These are phyloP conservation scores for Pyrenochaeta sp. DNA, from an alignment of 2,329 filamentous ascomycete species.

Conservation along the genomic window DNA sequence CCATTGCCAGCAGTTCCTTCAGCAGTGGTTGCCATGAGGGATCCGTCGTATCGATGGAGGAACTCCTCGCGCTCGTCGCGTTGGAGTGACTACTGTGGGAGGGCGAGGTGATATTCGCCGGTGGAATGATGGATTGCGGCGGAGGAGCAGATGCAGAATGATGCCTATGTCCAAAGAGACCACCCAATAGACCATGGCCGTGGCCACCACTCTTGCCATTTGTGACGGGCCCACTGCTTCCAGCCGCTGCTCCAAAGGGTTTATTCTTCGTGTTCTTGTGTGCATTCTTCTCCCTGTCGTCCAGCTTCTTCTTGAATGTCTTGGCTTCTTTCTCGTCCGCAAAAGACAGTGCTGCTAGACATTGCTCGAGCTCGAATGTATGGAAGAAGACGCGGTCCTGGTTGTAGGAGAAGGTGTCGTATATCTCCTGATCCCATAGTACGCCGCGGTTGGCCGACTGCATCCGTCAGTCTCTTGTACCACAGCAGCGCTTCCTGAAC, in stretches of 20 bases:
- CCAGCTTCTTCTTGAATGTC: constrained; percentile 96
- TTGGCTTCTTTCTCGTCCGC: constrained; percentile 97
- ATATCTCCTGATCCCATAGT: constrained; percentile 78
- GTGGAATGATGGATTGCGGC: constrained; percentile 61
- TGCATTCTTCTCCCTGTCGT: constrained; percentile 93
- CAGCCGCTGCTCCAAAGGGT: constrained; percentile 66
- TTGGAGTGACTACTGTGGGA: constrained; percentile 44
- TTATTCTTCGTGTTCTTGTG: constrained; percentile 85
- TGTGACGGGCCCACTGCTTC: constrained; percentile 27
- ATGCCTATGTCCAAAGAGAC: constrained; percentile 61
- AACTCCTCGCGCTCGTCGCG: constrained; percentile 48
- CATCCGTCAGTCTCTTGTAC: constrained; percentile 60
- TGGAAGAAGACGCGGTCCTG: constrained; percentile 98
- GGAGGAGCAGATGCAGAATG: constrained; percentile 52
- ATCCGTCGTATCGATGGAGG: constrained; percentile 67
- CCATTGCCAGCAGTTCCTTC: constrained; percentile 69
- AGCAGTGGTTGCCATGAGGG: constrained; percentile 69
- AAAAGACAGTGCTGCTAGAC: constrained; percentile 88
- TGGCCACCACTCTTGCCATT: constrained; percentile 44
- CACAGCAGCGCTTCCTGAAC: constrained; percentile 42
- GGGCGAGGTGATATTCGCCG: constrained; percentile 49
- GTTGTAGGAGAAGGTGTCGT: constrained; percentile 93
- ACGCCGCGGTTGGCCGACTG: constrained; percentile 42
- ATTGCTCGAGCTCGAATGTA: constrained; percentile 94
- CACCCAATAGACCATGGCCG: constrained; percentile 60